Conservation (phyloP, 345 rosid species). For the Gossypium bickii region DNA sequence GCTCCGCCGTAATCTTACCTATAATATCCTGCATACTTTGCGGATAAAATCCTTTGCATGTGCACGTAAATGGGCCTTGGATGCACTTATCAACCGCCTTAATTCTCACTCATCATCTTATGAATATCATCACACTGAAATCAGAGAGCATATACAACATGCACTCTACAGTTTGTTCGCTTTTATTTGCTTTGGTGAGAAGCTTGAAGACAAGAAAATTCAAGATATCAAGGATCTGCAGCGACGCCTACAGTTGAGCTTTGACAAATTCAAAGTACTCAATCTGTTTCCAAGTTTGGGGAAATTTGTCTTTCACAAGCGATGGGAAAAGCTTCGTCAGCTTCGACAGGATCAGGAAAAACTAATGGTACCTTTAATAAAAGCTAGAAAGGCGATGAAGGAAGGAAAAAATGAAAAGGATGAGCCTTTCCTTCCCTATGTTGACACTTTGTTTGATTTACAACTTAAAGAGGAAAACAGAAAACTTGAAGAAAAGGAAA, state of each 20-base stretch:
- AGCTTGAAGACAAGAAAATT: constrained; percentile 7
- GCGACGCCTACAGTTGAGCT: neutral
- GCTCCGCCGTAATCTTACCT: constrained; percentile 20
- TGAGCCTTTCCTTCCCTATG: neutral
- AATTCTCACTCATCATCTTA: neutral
- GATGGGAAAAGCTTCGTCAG: constrained; percentile 3
- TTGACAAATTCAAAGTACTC: neutral
- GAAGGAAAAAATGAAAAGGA: neutral
- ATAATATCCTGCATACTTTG: constrained; percentile 21
- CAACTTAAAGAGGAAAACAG: neutral
- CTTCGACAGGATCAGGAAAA: neutral
- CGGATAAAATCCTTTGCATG: constrained; percentile 15
- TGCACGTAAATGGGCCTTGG: constrained; percentile 22
- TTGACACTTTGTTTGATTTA: neutral
- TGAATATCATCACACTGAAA: neutral
- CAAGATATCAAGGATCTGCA: constrained; percentile 6
- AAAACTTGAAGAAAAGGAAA: neutral
- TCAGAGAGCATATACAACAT: neutral
- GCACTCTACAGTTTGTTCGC: constrained; percentile 18
- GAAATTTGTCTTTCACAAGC: neutral
- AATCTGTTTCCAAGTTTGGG: constrained; percentile 19
- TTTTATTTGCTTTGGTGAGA: constrained; percentile 24
- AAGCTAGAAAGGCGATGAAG: neutral
- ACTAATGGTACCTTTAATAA: neutral
- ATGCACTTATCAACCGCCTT: constrained; percentile 1